These are phyloP conservation scores for Sporothrix mexicana DNA, from an alignment of 2,329 filamentous ascomycete species.

Conservation along the genomic window DNA sequence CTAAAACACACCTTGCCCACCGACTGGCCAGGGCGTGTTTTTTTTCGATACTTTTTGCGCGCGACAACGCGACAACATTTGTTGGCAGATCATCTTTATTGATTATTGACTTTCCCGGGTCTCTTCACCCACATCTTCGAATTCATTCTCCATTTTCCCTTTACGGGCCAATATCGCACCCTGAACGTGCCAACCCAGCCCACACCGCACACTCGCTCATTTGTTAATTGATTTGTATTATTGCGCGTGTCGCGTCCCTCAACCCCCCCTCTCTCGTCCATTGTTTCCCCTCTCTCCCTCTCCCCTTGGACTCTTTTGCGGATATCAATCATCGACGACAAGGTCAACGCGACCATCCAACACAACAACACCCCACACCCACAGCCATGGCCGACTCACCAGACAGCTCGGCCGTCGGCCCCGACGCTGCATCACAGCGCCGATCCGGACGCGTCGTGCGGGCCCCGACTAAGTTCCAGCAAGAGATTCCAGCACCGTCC, in stretches of 20 bases:
- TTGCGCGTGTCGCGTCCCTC: constrained; percentile 18
- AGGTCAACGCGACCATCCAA: neutral
- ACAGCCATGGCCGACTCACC: constrained; percentile 29
- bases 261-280: neutral
- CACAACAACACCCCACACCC: neutral
- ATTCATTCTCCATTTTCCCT: neutral
- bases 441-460: constrained; percentile 72
- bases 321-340: neutral
- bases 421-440: constrained; percentile 53
- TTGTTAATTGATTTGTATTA: constrained; percentile 21
- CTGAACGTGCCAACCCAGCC: neutral
- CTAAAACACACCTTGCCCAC: constrained; percentile 16
- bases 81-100: constrained; percentile 10
- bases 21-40: constrained; percentile 22
- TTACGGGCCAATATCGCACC: neutral
- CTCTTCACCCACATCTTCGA: neutral
- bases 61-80: constrained; percentile 21
- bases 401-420: constrained; percentile 31
- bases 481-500: constrained; percentile 55
- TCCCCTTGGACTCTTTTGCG: neutral
- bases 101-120: constrained; percentile 11
- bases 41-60: constrained; percentile 4
- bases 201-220: too few species aligned
- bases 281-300: neutral
- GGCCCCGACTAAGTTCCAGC: constrained; percentile 64